Base-by-base conservation (phyloP, 192 early-diverging fungal genomes). In the Piromyces finnis region DNA sequence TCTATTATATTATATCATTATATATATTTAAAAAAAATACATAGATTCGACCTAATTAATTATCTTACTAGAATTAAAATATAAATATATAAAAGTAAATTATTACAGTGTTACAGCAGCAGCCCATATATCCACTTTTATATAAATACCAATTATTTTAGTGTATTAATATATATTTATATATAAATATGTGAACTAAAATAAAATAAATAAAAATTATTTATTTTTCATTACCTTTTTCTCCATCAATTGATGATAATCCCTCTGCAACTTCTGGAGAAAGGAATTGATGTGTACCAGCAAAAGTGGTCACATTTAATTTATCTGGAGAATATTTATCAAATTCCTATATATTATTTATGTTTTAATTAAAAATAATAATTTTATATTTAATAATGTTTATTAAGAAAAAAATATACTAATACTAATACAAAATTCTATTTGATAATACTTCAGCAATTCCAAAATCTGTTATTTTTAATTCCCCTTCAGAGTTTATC, bases 221-320 rank as follows among this genome's bases (percentile, higher is more conserved):
- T n/a, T n/a, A n/a, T 28, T 28, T 29, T 29, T 26, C 2, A 29
- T n/a, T 81, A 89, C 88, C 85, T 82, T 85, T 85, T 32, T 81
- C 84, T 22, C 86, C 89, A 29, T 41, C 32, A 78, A 80, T 82
- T n/a, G 80, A 41, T 27, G 77, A 28, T 13, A 41, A 79, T 18
- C 87, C 89, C 17, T 84, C 84, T 29, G 86, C 83, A 28, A 90
- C 79, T 80, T 90, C 89, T 12, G 89, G 89, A 2, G 88, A 78
- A 32, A 90, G 78, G 78, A 90, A 90, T 41, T 90, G 89, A 79
- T 90, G 88, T 17, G 89, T 90, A 2, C 89, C 89, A 6, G 87
- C 88, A 84, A 90, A 90, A 2, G 84, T 79, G 2, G 85, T 77
- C 16, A 82, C 81, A 6, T 79, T 28, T 87, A 90, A 85, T 17